Evolutionary conservation across 176 grass and related monocot genomes (phyloP).

Genomic region (Thinopyrum elongatum): DNA sequence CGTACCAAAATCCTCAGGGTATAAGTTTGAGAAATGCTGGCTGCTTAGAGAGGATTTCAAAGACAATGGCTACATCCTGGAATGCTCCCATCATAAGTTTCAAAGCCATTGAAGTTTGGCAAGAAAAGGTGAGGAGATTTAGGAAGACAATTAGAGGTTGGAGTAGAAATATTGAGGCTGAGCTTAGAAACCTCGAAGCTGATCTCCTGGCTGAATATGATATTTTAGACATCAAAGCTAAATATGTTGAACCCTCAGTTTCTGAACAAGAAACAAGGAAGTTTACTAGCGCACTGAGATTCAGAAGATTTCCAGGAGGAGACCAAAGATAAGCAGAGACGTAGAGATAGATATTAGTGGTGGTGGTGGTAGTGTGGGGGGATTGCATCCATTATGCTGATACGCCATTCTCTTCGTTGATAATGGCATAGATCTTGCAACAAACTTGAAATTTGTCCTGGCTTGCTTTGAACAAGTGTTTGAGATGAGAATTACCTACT

Average conservation of each 20-base stretch:
- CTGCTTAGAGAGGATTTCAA: background rate
- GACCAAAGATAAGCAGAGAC: too few species aligned
- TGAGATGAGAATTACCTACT: too few species aligned
- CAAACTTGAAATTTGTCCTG: too few species aligned
- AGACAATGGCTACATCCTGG: background rate
- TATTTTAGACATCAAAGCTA: background rate
- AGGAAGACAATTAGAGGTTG: background rate
- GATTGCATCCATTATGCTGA: too few species aligned
- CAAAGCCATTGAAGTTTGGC: too few species aligned
- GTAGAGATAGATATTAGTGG: too few species aligned
- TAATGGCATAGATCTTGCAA: too few species aligned
- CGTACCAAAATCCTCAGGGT: background rate
- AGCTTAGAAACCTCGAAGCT: background rate
- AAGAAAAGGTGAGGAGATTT: background rate
- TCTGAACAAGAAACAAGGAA: background rate
- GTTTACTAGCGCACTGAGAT: background rate
- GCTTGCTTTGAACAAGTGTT: too few species aligned
- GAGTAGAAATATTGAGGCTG: background rate
- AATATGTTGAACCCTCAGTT: background rate
- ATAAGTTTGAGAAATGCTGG: background rate
- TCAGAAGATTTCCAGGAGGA: too few species aligned
- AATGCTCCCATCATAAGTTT: too few species aligned
- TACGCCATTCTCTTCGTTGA: too few species aligned
- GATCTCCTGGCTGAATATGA: background rate
- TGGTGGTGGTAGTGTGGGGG: too few species aligned